Percentiles rank a stretch among this genome's conserved stretches.
Evolutionary conservation across 352 stramenopile species (phyloP).

Genomic region (Pythium apleroticum): DNA sequence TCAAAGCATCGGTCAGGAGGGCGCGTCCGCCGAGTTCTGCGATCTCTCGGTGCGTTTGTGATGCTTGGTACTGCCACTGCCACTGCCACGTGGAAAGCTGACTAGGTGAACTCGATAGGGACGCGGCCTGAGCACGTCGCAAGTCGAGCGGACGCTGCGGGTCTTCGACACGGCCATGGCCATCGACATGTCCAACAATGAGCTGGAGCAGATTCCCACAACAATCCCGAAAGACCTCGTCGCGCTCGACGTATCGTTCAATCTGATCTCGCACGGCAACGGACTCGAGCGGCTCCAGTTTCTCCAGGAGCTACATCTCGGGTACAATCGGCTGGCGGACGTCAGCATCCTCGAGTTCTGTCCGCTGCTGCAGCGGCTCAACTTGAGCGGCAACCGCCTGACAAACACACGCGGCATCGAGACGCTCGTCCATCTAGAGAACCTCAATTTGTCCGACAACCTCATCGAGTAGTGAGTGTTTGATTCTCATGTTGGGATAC

Average conservation of each 20-base stretch:
- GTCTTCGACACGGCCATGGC: slow-evolving; percentile 64
- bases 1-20: slow-evolving; percentile 53
- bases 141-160: slow-evolving; percentile 62
- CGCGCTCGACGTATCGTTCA: slow-evolving; percentile 73
- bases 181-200: slow-evolving; percentile 77
- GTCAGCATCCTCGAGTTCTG: slow-evolving; percentile 69
- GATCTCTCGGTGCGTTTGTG: slow-evolving; percentile 51
- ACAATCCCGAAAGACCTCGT: slow-evolving; percentile 47
- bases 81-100: not conserved
- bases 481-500: too few relatives aligned
- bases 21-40: slow-evolving; percentile 56
- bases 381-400: slow-evolving; percentile 70
- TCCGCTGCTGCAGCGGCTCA: slow-evolving; percentile 51
- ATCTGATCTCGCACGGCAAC: slow-evolving; percentile 41
- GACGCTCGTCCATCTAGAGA: slow-evolving; percentile 55
- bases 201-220: slow-evolving; percentile 57
- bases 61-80: too few relatives aligned
- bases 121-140: slow-evolving; percentile 45
- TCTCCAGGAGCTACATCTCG: slow-evolving; percentile 65
- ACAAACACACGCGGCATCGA: slow-evolving; percentile 68
- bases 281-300: slow-evolving; percentile 63
- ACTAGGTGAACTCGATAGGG: slow-evolving; percentile 28
- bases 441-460: slow-evolving; percentile 72
- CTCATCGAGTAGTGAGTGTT: slow-evolving; percentile 72
- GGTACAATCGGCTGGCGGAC: slow-evolving; percentile 65